A percentile compares a stretch with the other conserved stretches of the same genome.
Evolutionary conservation across 345 rosid genomes (phyloP).

Genomic region (Diplotaxis tenuifolia): DNA sequence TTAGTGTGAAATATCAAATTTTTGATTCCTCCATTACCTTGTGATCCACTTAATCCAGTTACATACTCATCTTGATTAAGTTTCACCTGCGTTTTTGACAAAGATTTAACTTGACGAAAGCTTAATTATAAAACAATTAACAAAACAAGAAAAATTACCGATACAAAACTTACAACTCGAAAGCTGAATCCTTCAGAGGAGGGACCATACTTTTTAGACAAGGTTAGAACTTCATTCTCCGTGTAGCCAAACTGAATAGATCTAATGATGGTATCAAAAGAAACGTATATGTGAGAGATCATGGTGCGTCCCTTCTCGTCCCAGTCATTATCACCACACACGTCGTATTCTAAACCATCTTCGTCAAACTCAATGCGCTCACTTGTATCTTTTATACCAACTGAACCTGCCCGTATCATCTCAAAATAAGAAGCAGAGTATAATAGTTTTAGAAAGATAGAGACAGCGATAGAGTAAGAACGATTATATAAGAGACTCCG

Average conservation of each 20-base stretch:
- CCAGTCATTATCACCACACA: neutral
- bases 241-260: neutral
- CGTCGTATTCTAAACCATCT: neutral
- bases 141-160: neutral
- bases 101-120: neutral
- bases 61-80: neutral
- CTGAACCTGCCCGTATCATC: neutral
- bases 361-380: neutral
- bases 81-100: neutral
- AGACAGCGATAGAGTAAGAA: neutral
- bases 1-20: neutral
- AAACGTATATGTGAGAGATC: neutral
- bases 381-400: neutral
- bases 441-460: neutral
- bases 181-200: neutral
- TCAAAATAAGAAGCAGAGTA: neutral
- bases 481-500: neutral
- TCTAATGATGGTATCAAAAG: neutral
- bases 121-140: neutral
- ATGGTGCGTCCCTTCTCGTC: neutral
- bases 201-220: neutral
- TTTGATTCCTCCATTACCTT: neutral
- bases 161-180: neutral
- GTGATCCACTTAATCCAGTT: neutral
- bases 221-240: neutral